Evolutionary conservation across 495 filamentous ascomycete genomes (phyloP), one percentile per base, ranked within the genome.

Genomic region (Immersiella caudata): DNA sequence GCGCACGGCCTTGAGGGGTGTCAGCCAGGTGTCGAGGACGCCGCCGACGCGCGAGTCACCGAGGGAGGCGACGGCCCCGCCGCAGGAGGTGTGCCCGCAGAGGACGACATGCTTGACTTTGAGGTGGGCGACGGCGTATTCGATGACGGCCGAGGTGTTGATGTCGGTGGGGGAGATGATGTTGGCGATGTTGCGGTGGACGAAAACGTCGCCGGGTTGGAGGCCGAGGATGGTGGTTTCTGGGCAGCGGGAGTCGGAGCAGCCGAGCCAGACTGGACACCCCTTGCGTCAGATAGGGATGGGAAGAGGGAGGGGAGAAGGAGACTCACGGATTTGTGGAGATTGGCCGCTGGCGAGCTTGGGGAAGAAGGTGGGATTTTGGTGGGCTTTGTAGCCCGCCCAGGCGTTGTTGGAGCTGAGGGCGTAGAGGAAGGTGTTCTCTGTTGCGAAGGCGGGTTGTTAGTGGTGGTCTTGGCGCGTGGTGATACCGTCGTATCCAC

Each of bases 131-230:
- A 96, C 91, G 65, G 92, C 90, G 75, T 90, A 97, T 72, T 93
- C 89, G 80, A 97, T 88, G n/a, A 95, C 93, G 64, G 87, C 85
- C 18, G 85, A 79, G 46, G 89, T 87, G 80, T 85, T 91, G 72
- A 96, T 85, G 77, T 97, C 93, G 72, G 86, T 87, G 14, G 90
- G 82, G 65, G 89, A 87, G 60, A 97, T 77, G 78, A 95, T 85
- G 81, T 97, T 97, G 76, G 93, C 93, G 78, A 97, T 95, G 83
- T 97, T 97, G 76, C 93, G 91, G 84, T 96, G 93, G 62, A 93
- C 90, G 78, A 97, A 97, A 70, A 96, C 89, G 71, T 97, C 93
- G 70, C 93, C 93, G 4, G 93, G 93, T 67, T 93, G 83, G 55
- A 93, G 84, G 69, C 88, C 88, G 5, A 93, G 84, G 71, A 97